phyloP scores from a whole-genome alignment of 176 grass and related monocot genomes.

The Rhynchospora tenuis region DNA sequence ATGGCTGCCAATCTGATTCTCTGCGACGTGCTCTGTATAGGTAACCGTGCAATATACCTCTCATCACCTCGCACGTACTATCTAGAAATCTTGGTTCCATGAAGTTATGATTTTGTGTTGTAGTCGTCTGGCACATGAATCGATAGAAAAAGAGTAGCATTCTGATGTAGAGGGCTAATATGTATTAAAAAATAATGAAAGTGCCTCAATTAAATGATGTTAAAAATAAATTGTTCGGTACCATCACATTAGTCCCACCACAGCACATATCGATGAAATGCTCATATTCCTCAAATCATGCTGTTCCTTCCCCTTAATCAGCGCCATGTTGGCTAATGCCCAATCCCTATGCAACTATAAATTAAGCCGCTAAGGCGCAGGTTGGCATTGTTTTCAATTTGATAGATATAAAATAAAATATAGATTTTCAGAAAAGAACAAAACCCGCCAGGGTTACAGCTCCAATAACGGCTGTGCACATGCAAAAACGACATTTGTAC shows the following conservation, averaged over 20 bases:
- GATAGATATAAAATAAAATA: neutral
- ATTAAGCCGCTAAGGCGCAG: too few species aligned
- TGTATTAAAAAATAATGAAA: too few species aligned
- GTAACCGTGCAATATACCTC: too few species aligned
- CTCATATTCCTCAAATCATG: too few species aligned
- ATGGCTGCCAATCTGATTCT: neutral
- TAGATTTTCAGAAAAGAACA: neutral
- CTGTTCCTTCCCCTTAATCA: neutral
- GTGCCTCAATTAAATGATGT: neutral
- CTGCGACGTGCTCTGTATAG: neutral
- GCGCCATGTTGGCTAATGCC: neutral
- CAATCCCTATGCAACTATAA: neutral
- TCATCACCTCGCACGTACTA: too few species aligned
- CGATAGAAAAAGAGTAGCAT: too few species aligned
- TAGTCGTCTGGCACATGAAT: too few species aligned
- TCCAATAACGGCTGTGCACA: neutral
- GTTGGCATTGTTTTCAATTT: neutral
- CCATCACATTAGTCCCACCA: neutral
- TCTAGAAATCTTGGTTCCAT: too few species aligned
- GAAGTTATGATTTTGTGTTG: too few species aligned
- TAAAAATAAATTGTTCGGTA: neutral
- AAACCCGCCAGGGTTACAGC: slow-evolving; percentile 2
- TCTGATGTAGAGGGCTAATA: too few species aligned
- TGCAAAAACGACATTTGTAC: neutral
- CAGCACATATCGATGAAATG: neutral